Percentiles rank a stretch among this genome's conserved stretches.
phyloP scores from a whole-genome alignment of 495 filamentous ascomycete species.

The Lophiostoma macrostomum region DNA sequence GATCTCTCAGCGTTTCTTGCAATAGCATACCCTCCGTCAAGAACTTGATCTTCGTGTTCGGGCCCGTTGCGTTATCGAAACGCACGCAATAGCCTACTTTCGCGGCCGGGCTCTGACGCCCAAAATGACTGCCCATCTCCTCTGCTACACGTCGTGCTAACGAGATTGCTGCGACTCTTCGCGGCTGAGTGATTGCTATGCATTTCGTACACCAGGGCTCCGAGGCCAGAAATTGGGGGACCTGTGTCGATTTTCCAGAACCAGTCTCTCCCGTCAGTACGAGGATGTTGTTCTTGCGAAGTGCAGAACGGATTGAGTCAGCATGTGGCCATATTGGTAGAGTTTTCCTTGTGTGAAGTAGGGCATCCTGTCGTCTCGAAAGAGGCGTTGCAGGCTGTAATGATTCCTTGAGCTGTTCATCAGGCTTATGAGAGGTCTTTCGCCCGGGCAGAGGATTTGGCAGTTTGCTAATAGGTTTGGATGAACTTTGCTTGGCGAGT shows the following conservation, averaged over 20 bases:
- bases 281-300: slow-evolving; percentile 69
- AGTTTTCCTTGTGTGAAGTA: slow-evolving; percentile 56
- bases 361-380: slow-evolving; percentile 31
- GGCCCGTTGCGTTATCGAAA: slow-evolving; percentile 79
- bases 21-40: slow-evolving; percentile 96
- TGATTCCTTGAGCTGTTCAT: too few relatives aligned
- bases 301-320: slow-evolving; percentile 61
- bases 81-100: slow-evolving; percentile 90
- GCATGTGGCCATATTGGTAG: slow-evolving; percentile 80
- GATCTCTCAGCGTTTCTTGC: slow-evolving; percentile 88
- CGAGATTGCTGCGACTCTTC: slow-evolving; percentile 91
- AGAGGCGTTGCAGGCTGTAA: slow-evolving; percentile 8
- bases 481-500: too few relatives aligned
- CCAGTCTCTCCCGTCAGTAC: slow-evolving; percentile 92
- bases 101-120: slow-evolving; percentile 60
- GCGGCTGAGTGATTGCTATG: slow-evolving; percentile 92
- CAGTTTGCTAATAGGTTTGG: too few relatives aligned
- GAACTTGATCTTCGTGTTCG: slow-evolving; percentile 80
- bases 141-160: slow-evolving; percentile 83
- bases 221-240: slow-evolving; percentile 81
- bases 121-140: slow-evolving; percentile 83
- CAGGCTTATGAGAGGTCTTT: too few relatives aligned
- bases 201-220: slow-evolving; percentile 83
- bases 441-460: too few relatives aligned
- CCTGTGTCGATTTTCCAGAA: slow-evolving; percentile 94